Evolutionary conservation across 352 stramenopile species (phyloP), one percentile per base, ranked within the genome.

Genomic region (Phytophthora pluvialis): DNA sequence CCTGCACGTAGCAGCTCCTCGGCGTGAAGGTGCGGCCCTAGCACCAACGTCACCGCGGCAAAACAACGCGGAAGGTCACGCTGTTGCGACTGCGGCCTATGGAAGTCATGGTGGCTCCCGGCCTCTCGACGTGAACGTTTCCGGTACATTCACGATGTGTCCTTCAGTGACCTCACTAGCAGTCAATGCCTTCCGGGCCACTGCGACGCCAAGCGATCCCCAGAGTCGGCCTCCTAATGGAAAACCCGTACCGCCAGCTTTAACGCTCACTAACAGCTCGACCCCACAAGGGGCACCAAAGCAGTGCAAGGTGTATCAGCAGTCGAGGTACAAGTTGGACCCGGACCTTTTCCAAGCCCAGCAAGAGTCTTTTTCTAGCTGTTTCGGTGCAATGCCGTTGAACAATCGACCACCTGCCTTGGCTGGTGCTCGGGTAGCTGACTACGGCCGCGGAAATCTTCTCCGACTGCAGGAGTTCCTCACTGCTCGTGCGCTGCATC

Each of bases 281-380:
- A 12, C 5, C 15, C n/a, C 36, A 5, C 53, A 60, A 38, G 38
- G 36, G 25, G 51, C 25, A 1, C 51, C 47, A 26, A 64, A 67
- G 8, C 63, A 76, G 44, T 49, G 53, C 50, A 71, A 71, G n/a
- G 45, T 67, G 25, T 80, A 56, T 40, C 77, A 83, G 28, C 68
- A 81, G 40, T 82, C 73, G 36, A 70, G 65, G 55, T 85, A 85
- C 47, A 78, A 73, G 4, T 64, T 86, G 36, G 74, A 83, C 15
- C 77, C 77, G 9, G 68, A 73, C 12, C 36, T 83, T 18, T 83
- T 67, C 25, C 77, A 85, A 64, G 43, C 71, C 2, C 66, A 69
- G 8, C 16, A 52, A 51, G 40, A 77, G 21, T 69, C 68, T 2
- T 67, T 85, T 36, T 67, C 61, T 31, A 62, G 52, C 33, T 74